Evolutionary conservation across 176 grass and related monocot genomes (phyloP).

Genomic region (Dactylis glomerata): DNA sequence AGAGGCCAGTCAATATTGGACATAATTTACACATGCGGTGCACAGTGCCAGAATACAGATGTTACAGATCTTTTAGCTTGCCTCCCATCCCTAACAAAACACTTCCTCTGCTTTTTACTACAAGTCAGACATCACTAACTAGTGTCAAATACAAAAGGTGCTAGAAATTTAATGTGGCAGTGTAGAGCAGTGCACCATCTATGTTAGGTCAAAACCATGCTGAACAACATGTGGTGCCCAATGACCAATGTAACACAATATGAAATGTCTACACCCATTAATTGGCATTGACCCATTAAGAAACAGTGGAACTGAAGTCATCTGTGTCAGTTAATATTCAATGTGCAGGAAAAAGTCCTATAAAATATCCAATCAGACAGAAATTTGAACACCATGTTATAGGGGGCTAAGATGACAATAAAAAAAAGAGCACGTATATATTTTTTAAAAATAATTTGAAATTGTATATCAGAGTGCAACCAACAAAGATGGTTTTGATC

Average conservation of each 20-base stretch:
- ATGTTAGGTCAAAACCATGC: neutral
- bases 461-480: neutral
- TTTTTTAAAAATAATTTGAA: neutral
- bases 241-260: neutral
- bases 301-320: neutral
- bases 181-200: neutral
- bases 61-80: neutral
- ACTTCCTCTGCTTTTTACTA: neutral
- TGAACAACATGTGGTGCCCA: neutral
- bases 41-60: neutral
- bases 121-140: constrained; percentile 9
- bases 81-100: neutral
- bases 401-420: neutral
- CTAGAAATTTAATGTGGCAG: neutral
- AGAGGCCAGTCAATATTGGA: constrained; percentile 11
- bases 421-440: neutral
- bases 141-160: neutral
- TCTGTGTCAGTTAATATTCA: neutral
- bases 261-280: neutral
- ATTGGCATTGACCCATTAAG: neutral
- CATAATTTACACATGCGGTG: neutral
- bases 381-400: neutral
- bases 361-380: neutral
- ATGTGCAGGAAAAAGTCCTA: neutral
- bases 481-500: neutral